These are phyloP conservation scores for Vitis riparia DNA, from an alignment of 164 flowering plant genomes.

Conservation along the genomic window DNA sequence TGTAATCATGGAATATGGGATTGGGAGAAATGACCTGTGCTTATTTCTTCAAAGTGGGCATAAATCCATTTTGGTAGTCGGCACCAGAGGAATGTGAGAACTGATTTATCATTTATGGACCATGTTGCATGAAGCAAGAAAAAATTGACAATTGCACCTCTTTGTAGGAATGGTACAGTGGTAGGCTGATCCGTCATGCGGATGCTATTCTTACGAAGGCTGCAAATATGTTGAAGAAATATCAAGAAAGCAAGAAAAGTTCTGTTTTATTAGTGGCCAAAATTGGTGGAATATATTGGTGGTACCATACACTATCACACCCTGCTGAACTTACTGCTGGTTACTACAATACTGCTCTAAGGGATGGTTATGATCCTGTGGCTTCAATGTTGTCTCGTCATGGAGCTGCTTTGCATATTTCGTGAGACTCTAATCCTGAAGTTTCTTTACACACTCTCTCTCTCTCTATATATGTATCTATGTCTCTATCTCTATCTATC, in stretches of 20 bases:
- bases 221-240: slow-evolving; percentile 41
- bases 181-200: slow-evolving; percentile 53
- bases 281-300: slow-evolving; percentile 60
- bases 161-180: slow-evolving; percentile 70
- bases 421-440: slow-evolving; percentile 34
- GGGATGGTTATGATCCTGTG: slow-evolving; percentile 61
- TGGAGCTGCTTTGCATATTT: slow-evolving; percentile 57
- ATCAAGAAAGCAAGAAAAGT: slow-evolving; percentile 29
- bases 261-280: slow-evolving; percentile 50
- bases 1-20: too few species aligned
- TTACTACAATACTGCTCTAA: slow-evolving; percentile 51
- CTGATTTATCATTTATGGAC: too few species aligned
- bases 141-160: not conserved
- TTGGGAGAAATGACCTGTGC: too few species aligned
- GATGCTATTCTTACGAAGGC: slow-evolving; percentile 57
- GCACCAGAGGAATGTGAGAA: too few species aligned
- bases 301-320: slow-evolving; percentile 52
- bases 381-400: slow-evolving; percentile 53
- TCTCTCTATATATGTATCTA: not conserved
- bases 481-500: too few species aligned
- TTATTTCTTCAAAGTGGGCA: too few species aligned
- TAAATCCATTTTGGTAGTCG: too few species aligned
- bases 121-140: not conserved
- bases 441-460: not conserved
- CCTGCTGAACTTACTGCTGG: slow-evolving; percentile 69